Conservation (phyloP, 2,329 filamentous ascomycete species). For the Emergomyces orientalis region DNA sequence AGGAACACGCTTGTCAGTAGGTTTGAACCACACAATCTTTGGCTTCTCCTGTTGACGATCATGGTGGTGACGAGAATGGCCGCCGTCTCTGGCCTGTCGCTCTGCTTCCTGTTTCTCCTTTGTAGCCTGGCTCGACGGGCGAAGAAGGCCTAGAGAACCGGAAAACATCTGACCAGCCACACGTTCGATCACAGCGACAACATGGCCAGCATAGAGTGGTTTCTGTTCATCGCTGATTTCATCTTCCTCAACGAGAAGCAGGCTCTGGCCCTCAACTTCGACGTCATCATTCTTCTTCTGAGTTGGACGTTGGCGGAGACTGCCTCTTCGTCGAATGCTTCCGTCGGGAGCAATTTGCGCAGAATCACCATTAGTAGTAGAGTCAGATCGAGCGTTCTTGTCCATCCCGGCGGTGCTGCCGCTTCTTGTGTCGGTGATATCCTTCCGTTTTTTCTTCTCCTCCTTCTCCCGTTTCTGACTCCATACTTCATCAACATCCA, state of each 20-base stretch:
- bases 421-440: slow-evolving; percentile 83
- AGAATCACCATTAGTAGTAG: slow-evolving; percentile 53
- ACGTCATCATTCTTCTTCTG: slow-evolving; percentile 99
- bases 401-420: slow-evolving; percentile 64
- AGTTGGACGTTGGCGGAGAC: slow-evolving; percentile 88
- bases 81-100: slow-evolving; percentile 79
- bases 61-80: slow-evolving; percentile 61
- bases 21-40: slow-evolving; percentile 99
- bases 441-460: slow-evolving; percentile 99
- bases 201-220: slow-evolving; percentile 90
- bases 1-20: slow-evolving; percentile 96
- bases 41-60: slow-evolving; percentile 88
- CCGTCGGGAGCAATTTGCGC: slow-evolving; percentile 59
- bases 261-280: slow-evolving; percentile 93
- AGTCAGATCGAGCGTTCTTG: slow-evolving; percentile 49
- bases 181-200: slow-evolving; percentile 94
- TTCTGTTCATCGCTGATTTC: slow-evolving; percentile 98
- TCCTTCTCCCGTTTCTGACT: slow-evolving; percentile 98
- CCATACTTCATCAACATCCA: slow-evolving; percentile 98
- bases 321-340: slow-evolving; percentile 83
- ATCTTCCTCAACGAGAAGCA: slow-evolving; percentile 93
- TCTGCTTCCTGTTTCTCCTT: slow-evolving; percentile 99
- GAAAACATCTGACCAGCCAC: slow-evolving; percentile 99
- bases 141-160: slow-evolving; percentile 82
- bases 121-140: slow-evolving; percentile 94